These are phyloP conservation scores for Bothriochloa decipiens DNA, from an alignment of 176 grass and related monocot genomes.

Conservation along the genomic window DNA sequence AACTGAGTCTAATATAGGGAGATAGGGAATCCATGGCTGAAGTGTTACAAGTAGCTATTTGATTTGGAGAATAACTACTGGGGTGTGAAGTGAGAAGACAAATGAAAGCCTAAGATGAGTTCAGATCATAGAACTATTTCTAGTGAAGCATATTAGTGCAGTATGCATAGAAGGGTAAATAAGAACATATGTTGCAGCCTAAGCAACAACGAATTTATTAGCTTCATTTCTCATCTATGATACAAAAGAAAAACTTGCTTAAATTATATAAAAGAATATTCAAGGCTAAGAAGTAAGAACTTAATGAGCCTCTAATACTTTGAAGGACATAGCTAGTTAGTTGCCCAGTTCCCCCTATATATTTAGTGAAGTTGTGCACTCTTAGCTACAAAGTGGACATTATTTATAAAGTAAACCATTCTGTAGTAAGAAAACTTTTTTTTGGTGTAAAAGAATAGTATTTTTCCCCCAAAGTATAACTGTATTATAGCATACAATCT, in stretches of 20 bases:
- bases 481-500: no score
- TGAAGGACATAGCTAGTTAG: background rate
- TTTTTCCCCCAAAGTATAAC: no score
- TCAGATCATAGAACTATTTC: background rate
- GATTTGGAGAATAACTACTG: background rate
- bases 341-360: background rate
- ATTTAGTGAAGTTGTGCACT: no score
- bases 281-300: background rate
- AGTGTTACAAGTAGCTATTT: background rate
- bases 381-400: no score
- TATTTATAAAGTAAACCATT: no score
- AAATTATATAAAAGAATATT: background rate
- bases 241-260: background rate
- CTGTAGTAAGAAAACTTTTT: no score
- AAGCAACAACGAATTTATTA: background rate
- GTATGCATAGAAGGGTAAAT: background rate
- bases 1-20: no score
- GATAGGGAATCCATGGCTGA: background rate
- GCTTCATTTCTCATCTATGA: background rate
- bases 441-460: no score
- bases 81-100: background rate
- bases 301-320: constrained; percentile 13
- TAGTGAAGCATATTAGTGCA: background rate
- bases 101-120: background rate
- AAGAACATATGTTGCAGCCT: background rate